Percentiles rank a stretch among this genome's conserved stretches.
These are phyloP conservation scores for Hagleromyces aurorensis DNA, from an alignment of 805 yeast genomes.

Conservation along the genomic window DNA sequence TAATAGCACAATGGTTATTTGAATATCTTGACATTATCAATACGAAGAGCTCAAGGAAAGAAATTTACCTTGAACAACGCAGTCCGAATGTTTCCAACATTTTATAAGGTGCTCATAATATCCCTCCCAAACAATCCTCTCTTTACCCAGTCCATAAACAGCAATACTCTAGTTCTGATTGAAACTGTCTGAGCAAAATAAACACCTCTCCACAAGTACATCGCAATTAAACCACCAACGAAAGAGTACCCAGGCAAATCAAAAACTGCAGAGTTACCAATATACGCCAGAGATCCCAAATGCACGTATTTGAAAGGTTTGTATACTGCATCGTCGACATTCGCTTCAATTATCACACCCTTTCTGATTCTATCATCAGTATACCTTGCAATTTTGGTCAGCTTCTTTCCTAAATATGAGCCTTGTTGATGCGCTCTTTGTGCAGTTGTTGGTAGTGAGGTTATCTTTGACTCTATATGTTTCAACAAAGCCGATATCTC, in stretches of 20 bases:
- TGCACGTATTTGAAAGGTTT: slow-evolving; percentile 57
- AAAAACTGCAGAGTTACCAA: slow-evolving; percentile 65
- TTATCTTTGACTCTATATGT: slow-evolving; percentile 53
- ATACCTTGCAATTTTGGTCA: slow-evolving; percentile 43
- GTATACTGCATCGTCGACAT: slow-evolving; percentile 38
- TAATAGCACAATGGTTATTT: too few species aligned
- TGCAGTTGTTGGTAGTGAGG: slow-evolving; percentile 67
- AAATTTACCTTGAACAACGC: too few species aligned
- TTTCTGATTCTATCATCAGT: slow-evolving; percentile 26
- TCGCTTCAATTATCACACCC: slow-evolving; percentile 6
- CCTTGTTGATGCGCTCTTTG: slow-evolving; percentile 72
- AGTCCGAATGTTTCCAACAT: too few species aligned
- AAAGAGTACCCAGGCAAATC: slow-evolving; percentile 54
- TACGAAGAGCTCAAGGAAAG: too few species aligned
- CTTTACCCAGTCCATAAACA: slow-evolving; percentile 63
- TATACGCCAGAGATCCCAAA: slow-evolving; percentile 59
- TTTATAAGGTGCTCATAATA: slow-evolving; percentile 26
- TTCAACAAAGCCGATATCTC: slow-evolving; percentile 44
- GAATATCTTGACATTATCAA: too few species aligned
- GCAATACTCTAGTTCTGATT: slow-evolving; percentile 51
- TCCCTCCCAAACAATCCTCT: slow-evolving; percentile 52
- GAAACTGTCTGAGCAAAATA: slow-evolving; percentile 64
- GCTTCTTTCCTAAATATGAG: slow-evolving; percentile 51
- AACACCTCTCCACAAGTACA: slow-evolving; percentile 66
- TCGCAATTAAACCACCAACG: slow-evolving; percentile 60